These are phyloP conservation scores for Nakazawaea sp. DNA, from an alignment of 805 yeast species.

Conservation along the genomic window DNA sequence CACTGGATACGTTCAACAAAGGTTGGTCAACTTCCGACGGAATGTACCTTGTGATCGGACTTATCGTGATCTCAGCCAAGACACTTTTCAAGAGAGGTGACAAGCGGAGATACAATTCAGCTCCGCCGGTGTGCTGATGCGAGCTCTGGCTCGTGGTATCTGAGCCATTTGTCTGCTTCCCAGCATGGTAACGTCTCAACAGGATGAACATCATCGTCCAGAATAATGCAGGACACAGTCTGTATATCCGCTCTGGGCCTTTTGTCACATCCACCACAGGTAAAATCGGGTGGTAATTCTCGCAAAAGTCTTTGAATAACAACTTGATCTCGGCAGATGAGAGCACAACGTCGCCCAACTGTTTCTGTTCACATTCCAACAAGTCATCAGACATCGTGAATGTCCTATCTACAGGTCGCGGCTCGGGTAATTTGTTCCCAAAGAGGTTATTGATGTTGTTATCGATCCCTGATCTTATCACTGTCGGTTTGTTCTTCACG, in stretches of 20 bases:
- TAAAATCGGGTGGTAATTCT: slow-evolving; percentile 74
- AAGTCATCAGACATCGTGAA: slow-evolving; percentile 26
- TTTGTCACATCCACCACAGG: slow-evolving; percentile 80
- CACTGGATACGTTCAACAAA: slow-evolving; percentile 80
- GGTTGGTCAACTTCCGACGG: slow-evolving; percentile 80
- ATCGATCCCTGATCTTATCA: slow-evolving; percentile 14
- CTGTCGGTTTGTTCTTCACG: slow-evolving; percentile 12
- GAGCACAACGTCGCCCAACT: slow-evolving; percentile 62
- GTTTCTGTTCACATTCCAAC: slow-evolving; percentile 55
- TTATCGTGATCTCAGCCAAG: slow-evolving; percentile 80
- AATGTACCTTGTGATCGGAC: slow-evolving; percentile 81
- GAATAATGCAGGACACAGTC: slow-evolving; percentile 79
- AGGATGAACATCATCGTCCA: slow-evolving; percentile 92
- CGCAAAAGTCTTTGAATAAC: slow-evolving; percentile 63
- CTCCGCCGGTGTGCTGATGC: slow-evolving; percentile 11
- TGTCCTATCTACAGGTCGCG: slow-evolving; percentile 8
- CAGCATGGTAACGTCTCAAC: slow-evolving; percentile 46
- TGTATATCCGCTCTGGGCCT: slow-evolving; percentile 78
- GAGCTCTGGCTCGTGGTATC: slow-evolving; percentile 21
- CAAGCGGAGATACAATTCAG: slow-evolving; percentile 47
- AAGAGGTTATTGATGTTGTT: slow-evolving; percentile 12
- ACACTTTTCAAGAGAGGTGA: slow-evolving; percentile 69
- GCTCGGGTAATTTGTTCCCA: slow-evolving; percentile 11
- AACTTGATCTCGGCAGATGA: slow-evolving; percentile 52
- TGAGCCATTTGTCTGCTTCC: slow-evolving; percentile 15